A percentile compares a stretch with the other conserved stretches of the same genome.
phyloP scores from a whole-genome alignment of 106 monocot species.

The Chionographis japonica region DNA sequence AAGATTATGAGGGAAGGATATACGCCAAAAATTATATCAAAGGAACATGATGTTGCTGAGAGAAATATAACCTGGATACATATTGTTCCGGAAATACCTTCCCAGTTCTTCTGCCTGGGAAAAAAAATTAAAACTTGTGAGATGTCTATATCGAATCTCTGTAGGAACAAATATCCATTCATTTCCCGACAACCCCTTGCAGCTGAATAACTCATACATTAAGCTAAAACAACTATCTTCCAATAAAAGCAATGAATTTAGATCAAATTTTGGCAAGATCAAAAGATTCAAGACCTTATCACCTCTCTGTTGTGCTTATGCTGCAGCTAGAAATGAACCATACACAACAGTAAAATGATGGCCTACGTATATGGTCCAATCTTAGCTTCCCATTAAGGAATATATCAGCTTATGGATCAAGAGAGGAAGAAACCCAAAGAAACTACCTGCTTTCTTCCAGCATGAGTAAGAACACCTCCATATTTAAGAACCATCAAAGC shows the following conservation, averaged over 20 bases:
- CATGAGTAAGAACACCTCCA: conserved; percentile 99
- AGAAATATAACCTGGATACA: conserved; percentile 81
- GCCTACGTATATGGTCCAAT: neutral
- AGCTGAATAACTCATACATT: too few relatives aligned
- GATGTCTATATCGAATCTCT: too few relatives aligned
- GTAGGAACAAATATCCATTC: too few relatives aligned
- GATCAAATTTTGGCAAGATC: neutral
- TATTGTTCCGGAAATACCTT: conserved; percentile 92
- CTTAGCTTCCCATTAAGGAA: neutral
- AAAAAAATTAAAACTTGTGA: conserved; percentile 4
- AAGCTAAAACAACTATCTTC: too few relatives aligned
- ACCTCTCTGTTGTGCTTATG: neutral
- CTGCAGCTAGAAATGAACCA: conserved; percentile 4
- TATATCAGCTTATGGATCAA: neutral
- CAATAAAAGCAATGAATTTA: neutral
- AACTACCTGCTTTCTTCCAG: conserved; percentile 90
- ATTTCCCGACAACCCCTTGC: too few relatives aligned
- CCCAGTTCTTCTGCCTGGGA: conserved; percentile 93
- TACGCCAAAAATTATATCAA: neutral
- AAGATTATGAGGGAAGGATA: neutral
- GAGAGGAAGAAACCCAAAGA: conserved; percentile 1
- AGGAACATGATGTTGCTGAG: neutral
- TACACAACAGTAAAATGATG: neutral
- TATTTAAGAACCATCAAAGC: conserved; percentile 99
- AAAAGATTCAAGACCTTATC: neutral